phyloP scores from a whole-genome alignment of 2,329 filamentous ascomycete species.

The Monascus ruber region DNA sequence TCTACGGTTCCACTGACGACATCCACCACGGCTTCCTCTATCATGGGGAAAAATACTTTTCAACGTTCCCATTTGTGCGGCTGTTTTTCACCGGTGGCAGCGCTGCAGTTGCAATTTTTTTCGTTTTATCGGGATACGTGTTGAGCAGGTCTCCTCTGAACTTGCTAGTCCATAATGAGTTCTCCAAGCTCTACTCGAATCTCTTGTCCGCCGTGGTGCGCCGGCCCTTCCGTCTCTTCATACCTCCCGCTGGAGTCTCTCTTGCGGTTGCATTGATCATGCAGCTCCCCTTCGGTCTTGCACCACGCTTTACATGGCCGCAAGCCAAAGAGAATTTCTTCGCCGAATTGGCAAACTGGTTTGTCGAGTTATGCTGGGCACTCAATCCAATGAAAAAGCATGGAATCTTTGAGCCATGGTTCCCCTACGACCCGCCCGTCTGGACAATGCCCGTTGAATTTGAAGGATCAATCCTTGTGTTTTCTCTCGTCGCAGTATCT shows the following conservation, averaged over 20 bases:
- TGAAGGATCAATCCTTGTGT: not conserved
- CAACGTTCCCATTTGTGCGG: not conserved
- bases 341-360: not conserved
- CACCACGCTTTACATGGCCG: not conserved
- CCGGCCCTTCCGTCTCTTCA: not conserved
- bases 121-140: not conserved
- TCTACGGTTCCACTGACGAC: not conserved
- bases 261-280: not conserved
- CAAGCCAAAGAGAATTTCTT: not conserved
- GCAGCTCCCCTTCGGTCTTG: not conserved
- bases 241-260: not conserved
- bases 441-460: not conserved
- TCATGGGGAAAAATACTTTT: not conserved
- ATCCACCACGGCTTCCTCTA: not conserved
- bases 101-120: not conserved
- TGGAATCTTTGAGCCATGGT: not conserved
- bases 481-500: not conserved
- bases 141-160: not conserved
- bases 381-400: not conserved
- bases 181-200: not conserved
- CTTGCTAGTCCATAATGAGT: not conserved
- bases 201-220: not conserved
- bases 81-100: not conserved
- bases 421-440: not conserved
- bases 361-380: not conserved